Percentiles rank a stretch among this genome's conserved stretches.
phyloP scores from a whole-genome alignment of 1,139 yeast genomes.

The Sugiyamaella xylanicola region DNA sequence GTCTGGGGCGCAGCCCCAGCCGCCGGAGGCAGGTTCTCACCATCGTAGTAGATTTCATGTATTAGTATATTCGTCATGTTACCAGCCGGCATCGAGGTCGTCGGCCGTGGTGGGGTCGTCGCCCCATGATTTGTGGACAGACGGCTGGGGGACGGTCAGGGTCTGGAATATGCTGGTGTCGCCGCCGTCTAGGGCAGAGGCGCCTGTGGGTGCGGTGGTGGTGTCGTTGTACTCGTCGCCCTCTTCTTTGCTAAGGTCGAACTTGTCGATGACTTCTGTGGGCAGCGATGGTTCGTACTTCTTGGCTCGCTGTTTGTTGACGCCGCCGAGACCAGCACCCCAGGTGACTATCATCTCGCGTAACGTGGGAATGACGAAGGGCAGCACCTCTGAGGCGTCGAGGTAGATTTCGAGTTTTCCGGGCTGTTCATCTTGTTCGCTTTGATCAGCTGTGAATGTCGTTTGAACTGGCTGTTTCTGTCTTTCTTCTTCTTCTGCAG shows the following conservation, averaged over 20 bases:
- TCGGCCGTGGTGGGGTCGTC: slow-evolving; percentile 34
- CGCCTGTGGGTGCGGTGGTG: slow-evolving; percentile 1
- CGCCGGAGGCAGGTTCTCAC: too few species aligned
- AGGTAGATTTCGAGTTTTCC: slow-evolving; percentile 35
- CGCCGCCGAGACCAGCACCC: slow-evolving; percentile 49
- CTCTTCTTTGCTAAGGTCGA: slow-evolving; percentile 34
- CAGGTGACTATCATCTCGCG: slow-evolving; percentile 46
- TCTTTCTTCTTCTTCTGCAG: slow-evolving; percentile 1
- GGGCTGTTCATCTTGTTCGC: slow-evolving; percentile 12
- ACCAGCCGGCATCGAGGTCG: slow-evolving; percentile 27
- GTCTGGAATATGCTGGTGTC: slow-evolving; percentile 29
- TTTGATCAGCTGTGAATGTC: slow-evolving; percentile 16
- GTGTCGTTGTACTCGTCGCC: slow-evolving; percentile 6
- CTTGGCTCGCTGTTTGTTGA: slow-evolving; percentile 41
- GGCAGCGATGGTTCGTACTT: slow-evolving; percentile 46
- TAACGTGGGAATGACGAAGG: slow-evolving; percentile 44
- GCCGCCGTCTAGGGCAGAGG: background rate
- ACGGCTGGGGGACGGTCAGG: slow-evolving; percentile 35
- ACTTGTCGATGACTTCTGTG: slow-evolving; percentile 43
- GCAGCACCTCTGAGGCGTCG: slow-evolving; percentile 41
- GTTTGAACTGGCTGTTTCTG: slow-evolving; percentile 22
- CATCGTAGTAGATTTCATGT: too few species aligned
- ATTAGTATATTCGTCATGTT: background rate
- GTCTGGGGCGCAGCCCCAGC: too few species aligned
- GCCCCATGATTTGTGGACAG: slow-evolving; percentile 39